phyloP scores from a whole-genome alignment of 1,284 basidiomycete genomes.

The Kwoniella shivajii region DNA sequence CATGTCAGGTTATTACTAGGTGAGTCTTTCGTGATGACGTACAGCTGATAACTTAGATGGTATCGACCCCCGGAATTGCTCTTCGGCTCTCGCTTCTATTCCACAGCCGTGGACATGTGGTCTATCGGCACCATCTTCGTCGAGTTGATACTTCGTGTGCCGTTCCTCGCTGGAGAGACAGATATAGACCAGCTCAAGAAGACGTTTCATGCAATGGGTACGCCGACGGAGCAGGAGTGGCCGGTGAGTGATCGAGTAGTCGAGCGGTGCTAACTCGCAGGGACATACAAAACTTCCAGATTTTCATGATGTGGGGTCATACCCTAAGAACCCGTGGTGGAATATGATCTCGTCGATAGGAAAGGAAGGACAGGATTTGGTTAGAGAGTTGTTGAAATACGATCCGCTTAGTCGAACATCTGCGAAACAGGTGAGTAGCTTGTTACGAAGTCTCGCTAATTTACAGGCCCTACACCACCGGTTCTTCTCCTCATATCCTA shows the following conservation, averaged over 20 bases:
- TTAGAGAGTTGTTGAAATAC: constrained; percentile 76
- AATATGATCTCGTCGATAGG: constrained; percentile 89
- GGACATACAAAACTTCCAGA: constrained; percentile 87
- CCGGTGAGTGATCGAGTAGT: constrained; percentile 63
- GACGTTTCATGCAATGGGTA: constrained; percentile 90
- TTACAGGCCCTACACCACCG: constrained; percentile 47
- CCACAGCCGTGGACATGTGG: constrained; percentile 98
- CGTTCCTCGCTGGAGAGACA: constrained; percentile 91
- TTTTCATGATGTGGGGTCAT: constrained; percentile 78
- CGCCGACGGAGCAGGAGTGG: constrained; percentile 96
- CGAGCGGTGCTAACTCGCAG: constrained; percentile 55
- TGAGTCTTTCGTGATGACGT: constrained; percentile 48
- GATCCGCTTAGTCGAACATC: constrained; percentile 82
- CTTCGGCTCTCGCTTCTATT: constrained; percentile 93
- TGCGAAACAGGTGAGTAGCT: constrained; percentile 68
- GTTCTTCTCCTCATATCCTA: constrained; percentile 47
- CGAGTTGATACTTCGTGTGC: constrained; percentile 76
- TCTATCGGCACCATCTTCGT: constrained; percentile 98
- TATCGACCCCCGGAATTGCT: constrained; percentile 97
- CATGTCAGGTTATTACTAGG: constrained; percentile 96
- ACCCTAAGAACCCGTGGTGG: constrained; percentile 65
- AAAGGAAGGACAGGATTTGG: constrained; percentile 80
- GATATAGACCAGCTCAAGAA: constrained; percentile 96
- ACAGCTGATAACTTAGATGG: constrained; percentile 66
- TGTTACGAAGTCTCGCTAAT: background rate